These are phyloP conservation scores for Aethionema arabicum DNA, from an alignment of 345 rosid genomes.

Conservation along the genomic window DNA sequence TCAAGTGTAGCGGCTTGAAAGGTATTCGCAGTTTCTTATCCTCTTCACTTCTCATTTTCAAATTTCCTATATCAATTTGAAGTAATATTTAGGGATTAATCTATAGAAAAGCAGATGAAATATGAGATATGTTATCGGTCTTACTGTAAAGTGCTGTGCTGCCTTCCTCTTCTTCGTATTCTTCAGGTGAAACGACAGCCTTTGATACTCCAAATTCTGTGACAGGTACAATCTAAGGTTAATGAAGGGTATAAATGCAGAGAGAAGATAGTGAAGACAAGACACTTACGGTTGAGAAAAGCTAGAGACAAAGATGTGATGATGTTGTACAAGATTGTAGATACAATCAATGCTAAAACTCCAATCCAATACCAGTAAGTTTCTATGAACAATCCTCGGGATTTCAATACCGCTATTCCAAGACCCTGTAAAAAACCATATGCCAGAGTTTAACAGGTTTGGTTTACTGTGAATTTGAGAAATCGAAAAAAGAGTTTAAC, in stretches of 20 bases:
- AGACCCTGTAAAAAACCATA: constrained; percentile 31
- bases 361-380: constrained; percentile 75
- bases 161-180: constrained; percentile 9
- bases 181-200: constrained; percentile 28
- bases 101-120: background rate
- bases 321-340: constrained; percentile 45
- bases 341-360: constrained; percentile 44
- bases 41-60: background rate
- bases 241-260: background rate
- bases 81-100: background rate
- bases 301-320: constrained; percentile 46
- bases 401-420: constrained; percentile 47
- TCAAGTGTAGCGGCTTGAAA: constrained; percentile 38
- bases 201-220: constrained; percentile 49
- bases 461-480: background rate
- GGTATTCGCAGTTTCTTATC: constrained; percentile 35
- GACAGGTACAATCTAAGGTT: background rate
- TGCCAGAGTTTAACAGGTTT: background rate
- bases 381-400: constrained; percentile 48
- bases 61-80: constrained; percentile 2
- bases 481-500: background rate
- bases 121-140: background rate
- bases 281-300: constrained; percentile 53
- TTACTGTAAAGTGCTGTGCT: background rate
- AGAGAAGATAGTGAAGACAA: background rate